Evolutionary conservation across 768 basidiomycete species (phyloP).

Genomic region (Podaxis sp.): DNA sequence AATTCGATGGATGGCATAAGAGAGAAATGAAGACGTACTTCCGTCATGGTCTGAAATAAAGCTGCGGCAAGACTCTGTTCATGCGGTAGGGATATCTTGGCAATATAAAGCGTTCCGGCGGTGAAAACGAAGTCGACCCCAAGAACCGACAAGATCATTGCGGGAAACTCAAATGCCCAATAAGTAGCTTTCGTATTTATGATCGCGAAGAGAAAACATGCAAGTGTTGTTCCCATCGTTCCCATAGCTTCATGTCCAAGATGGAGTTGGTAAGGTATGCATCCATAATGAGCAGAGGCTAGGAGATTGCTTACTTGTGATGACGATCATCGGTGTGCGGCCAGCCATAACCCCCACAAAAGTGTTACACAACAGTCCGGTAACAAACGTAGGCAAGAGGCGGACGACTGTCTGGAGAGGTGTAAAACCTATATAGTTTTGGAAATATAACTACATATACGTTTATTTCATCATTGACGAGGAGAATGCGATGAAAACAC

Average conservation of each 20-base stretch:
- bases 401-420: conserved; percentile 65
- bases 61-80: conserved; percentile 79
- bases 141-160: conserved; percentile 60
- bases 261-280: background rate
- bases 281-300: conserved; percentile 24
- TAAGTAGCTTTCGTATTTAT: conserved; percentile 56
- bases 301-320: conserved; percentile 39
- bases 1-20: background rate
- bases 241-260: conserved; percentile 5
- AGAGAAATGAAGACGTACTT: conserved; percentile 34
- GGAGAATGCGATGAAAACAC: background rate
- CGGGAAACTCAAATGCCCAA: conserved; percentile 78
- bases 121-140: conserved; percentile 81
- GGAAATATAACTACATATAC: conserved; percentile 60
- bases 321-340: conserved; percentile 50
- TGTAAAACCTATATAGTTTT: conserved; percentile 52
- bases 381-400: conserved; percentile 68
- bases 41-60: conserved; percentile 77
- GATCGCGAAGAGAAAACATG: conserved; percentile 66
- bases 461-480: no score
- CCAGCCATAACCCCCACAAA: conserved; percentile 60
- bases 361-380: conserved; percentile 61
- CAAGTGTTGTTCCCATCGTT: conserved; percentile 44
- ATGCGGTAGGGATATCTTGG: conserved; percentile 59
- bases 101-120: conserved; percentile 71